These are phyloP conservation scores for Botrytis pseudocinerea DNA, from an alignment of 2,329 filamentous ascomycete species.

Conservation along the genomic window DNA sequence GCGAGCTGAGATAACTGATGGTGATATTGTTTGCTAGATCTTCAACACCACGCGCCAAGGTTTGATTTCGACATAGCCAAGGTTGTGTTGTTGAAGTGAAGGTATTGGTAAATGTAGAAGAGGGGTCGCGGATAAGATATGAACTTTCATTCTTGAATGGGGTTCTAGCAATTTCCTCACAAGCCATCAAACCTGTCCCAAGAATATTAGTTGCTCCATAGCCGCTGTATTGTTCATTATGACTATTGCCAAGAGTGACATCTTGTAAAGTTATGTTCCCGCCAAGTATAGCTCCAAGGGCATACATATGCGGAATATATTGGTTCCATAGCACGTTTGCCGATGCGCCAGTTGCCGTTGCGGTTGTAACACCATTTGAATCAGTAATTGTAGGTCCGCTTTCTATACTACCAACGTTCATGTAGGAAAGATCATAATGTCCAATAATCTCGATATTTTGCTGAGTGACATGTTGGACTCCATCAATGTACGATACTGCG, in stretches of 20 bases:
- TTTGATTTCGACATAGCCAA: constrained; percentile 31
- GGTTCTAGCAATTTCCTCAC: background rate
- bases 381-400: background rate
- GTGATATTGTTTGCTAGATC: constrained; percentile 34
- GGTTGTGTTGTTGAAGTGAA: constrained; percentile 3
- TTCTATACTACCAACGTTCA: background rate
- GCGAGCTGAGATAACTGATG: constrained; percentile 30
- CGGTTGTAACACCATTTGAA: background rate
- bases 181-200: background rate
- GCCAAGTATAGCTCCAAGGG: background rate
- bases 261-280: constrained; percentile 4
- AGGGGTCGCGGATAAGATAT: background rate
- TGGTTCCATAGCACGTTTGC: background rate
- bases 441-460: background rate
- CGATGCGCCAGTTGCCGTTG: background rate
- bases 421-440: background rate
- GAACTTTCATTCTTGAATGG: constrained; percentile 9
- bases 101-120: background rate
- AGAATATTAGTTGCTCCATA: background rate
- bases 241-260: background rate
- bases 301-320: constrained; percentile 8
- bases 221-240: background rate
- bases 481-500: constrained; percentile 23
- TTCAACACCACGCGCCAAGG: constrained; percentile 27
- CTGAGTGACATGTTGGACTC: constrained; percentile 5